phyloP scores from a whole-genome alignment of 768 basidiomycete genomes.

The Rubroboletus pulcherrimus region DNA sequence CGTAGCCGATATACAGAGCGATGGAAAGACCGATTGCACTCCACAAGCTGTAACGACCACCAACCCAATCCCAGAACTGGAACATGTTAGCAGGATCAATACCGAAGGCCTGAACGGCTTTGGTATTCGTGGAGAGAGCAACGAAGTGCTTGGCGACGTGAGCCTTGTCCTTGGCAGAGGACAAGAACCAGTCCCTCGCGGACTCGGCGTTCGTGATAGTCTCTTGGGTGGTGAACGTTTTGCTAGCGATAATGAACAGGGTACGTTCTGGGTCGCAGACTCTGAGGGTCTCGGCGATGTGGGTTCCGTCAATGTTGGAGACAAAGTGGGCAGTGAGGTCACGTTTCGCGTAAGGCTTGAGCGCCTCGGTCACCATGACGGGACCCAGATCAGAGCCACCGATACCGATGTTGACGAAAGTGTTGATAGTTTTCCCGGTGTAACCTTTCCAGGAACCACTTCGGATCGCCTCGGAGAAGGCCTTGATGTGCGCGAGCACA shows the following conservation, averaged over 20 bases:
- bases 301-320: constrained; percentile 97
- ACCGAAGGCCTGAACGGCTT: constrained; percentile 90
- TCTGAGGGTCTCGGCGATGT: constrained; percentile 83
- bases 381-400: constrained; percentile 98
- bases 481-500: constrained; percentile 88
- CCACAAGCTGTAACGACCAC: constrained; percentile 97
- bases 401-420: constrained; percentile 98
- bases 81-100: constrained; percentile 95
- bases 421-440: constrained; percentile 90
- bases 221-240: constrained; percentile 99
- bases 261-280: constrained; percentile 87
- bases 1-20: constrained; percentile 87
- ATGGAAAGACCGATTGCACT: constrained; percentile 97
- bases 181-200: constrained; percentile 93
- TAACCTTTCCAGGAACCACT: constrained; percentile 94
- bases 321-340: constrained; percentile 87
- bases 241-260: constrained; percentile 96
- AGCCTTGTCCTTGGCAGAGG: constrained; percentile 73
- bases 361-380: constrained; percentile 98
- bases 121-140: constrained; percentile 94
- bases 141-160: constrained; percentile 99
- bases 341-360: constrained; percentile 89
- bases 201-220: constrained; percentile 98
- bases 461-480: constrained; percentile 81
- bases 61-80: constrained; percentile 99